Base-by-base conservation (phyloP, 2,329 filamentous ascomycete species). In the Ilyonectria destructans region DNA sequence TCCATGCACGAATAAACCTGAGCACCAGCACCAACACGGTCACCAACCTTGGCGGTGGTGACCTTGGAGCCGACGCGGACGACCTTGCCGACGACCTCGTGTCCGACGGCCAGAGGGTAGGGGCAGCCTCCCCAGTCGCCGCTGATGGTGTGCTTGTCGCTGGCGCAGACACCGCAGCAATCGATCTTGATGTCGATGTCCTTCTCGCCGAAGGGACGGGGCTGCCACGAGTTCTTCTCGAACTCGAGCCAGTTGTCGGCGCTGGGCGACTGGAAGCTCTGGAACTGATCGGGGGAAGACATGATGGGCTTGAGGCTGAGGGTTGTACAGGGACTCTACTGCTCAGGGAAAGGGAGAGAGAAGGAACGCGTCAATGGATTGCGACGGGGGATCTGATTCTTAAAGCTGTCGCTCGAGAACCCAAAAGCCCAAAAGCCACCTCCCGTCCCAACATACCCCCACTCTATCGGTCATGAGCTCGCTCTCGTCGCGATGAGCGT, bases 181-280 rank as follows among this genome's bases (percentile, higher is more conserved):
- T 95, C 91, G 76, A 97, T 92, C 85, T 95, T 92, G 82, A 97
- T 89, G 79, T 97, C 94, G 75, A 97, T 90, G 79, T 97, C 94
- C 81, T 93, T 88, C 79, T 95, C 93, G 72, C 92, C 93, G 79
- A 97, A 97, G 19, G 93, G 92, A 85, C 97, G 96, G 66, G 95
- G 90, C 74, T 91, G 88, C 85, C 94, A 94, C 85, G 95, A 81
- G 78, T 92, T 90, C 83, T 93, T 92, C 76, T 91, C 85, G 77
- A 91, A 90, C 67, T 90, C 85, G 71, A 87, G 81, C 85, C 86
- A 89, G 52, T 83, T 85, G 58, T 86, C 85, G 26, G 86, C 80
- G 62, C 83, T 83, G 65, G 87, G 80, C 75, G 90, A 86, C 81
- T 90, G 87, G 82, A 90, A 91, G 71, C 89, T 88, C 65, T 83